Evolutionary conservation across 805 yeast genomes (phyloP).

Genomic region (Martiniozyma abietophila): DNA sequence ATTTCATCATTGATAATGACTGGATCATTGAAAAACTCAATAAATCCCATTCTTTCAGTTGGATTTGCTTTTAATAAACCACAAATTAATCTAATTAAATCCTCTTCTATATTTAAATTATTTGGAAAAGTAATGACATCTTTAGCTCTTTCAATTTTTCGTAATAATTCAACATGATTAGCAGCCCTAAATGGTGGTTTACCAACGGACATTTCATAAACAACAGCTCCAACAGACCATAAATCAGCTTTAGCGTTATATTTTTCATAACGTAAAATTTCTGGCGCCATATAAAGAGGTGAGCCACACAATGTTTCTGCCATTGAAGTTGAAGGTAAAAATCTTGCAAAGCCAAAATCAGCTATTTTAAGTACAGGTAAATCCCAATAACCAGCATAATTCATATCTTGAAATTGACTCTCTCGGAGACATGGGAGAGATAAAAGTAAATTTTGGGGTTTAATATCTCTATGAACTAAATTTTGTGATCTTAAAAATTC

Average conservation of each 20-base stretch:
- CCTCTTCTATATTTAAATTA: conserved; percentile 51
- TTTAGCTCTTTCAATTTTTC: conserved; percentile 74
- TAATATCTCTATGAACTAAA: conserved; percentile 89
- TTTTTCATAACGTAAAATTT: conserved; percentile 85
- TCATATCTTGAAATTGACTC: conserved; percentile 43
- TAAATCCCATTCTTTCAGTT: conserved; percentile 77
- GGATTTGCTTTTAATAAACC: conserved; percentile 77
- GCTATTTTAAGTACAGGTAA: conserved; percentile 89
- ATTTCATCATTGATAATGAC: conserved; percentile 44
- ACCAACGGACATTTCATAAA: conserved; percentile 94
- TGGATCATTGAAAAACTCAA: conserved; percentile 75
- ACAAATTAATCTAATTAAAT: conserved; percentile 61
- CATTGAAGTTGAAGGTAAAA: conserved; percentile 84
- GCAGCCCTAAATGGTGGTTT: conserved; percentile 92
- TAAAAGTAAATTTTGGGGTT: conserved; percentile 81
- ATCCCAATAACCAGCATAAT: conserved; percentile 76
- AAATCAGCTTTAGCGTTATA: conserved; percentile 95
- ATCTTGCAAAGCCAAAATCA: conserved; percentile 95
- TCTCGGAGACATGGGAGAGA: conserved; percentile 72
- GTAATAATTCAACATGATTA: conserved; percentile 82
- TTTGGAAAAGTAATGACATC: conserved; percentile 74
- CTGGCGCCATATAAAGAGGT: conserved; percentile 98
- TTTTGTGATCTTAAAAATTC: conserved; percentile 73
- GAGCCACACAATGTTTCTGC: conserved; percentile 98
- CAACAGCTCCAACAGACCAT: conserved; percentile 97